Base-by-base conservation (phyloP, 1,284 basidiomycete genomes). In the Cystobasidium sp. region DNA sequence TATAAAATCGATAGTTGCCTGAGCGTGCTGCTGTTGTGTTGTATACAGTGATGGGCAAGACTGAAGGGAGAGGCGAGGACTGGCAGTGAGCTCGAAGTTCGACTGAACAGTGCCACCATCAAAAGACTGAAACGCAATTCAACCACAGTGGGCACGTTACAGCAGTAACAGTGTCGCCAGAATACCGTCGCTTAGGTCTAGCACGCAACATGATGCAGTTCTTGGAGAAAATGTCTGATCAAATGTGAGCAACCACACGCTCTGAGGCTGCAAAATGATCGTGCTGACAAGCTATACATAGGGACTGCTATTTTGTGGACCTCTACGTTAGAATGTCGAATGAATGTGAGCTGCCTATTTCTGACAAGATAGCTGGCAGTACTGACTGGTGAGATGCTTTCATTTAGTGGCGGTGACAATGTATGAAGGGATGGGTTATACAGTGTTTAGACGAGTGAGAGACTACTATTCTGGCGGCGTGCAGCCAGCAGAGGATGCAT, bases 321-420 rank as follows among this genome's bases (percentile, higher is more conserved):
- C 86, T 96, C 20, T 96, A 93, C 81, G 94, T 95, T 63, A 88
- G 93, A 69, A 91, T 91, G 77, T 88, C 88, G 63, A 94, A 94
- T 78, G 80, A 84, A 5, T 22, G 69, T 71, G 37, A 6, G 69
- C 53, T 18, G 1, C n/a, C 37, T 44, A 1, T 6, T 7, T 6
- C 8, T 14, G 1, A 39, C 41, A 37, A 16, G 4, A 14, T 24
- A 20, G 1, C 16, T 37, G 59, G 10, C 24, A 16, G 10, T 14
- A 62, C 14, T n/a, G 59, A 44, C 39, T 37, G 10, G 18, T 37
- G 37, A 39, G 6, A 8, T 37, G 3, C 12, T 14, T n/a, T 10
- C 41, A 8, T 78, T 63, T 80, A 56, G 85, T 92, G 18, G 91
- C 90, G 16, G 90, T 93, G 75, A 84, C 83, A 18, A 91, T 96